Evolutionary conservation across 2,329 filamentous ascomycete genomes (phyloP).

Genomic region (Coniella lustricola): DNA sequence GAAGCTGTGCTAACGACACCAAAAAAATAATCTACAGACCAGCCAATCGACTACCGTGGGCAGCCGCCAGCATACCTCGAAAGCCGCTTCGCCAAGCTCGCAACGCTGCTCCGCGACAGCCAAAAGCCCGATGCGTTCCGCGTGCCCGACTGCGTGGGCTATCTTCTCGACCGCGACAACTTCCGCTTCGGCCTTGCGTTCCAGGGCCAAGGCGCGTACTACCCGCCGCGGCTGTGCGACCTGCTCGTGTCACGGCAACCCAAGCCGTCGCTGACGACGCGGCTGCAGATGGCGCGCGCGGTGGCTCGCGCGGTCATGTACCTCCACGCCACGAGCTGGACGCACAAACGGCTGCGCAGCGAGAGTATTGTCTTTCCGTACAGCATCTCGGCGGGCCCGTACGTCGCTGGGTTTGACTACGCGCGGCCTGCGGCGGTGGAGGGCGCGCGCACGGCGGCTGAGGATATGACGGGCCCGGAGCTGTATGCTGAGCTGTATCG

Average conservation of each 20-base stretch:
- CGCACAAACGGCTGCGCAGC: conserved; percentile 45
- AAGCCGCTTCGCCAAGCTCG: conserved; percentile 6
- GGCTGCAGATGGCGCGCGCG: conserved; percentile 2
- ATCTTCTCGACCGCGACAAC: neutral
- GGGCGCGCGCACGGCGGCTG: no score
- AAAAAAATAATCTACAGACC: no score
- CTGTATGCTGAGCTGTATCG: conserved; percentile 35
- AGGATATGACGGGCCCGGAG: conserved; percentile 30
- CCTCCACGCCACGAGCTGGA: conserved; percentile 45
- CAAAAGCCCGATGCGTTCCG: conserved; percentile 7
- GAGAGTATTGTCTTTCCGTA: conserved; percentile 42
- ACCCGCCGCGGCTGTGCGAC: neutral
- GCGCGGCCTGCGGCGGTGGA: conserved; percentile 28
- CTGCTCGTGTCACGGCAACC: neutral
- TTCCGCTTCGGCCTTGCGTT: conserved; percentile 8
- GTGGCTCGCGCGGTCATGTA: conserved; percentile 20
- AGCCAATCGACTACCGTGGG: neutral
- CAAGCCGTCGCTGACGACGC: conserved; percentile 4
- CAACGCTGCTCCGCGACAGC: conserved; percentile 1
- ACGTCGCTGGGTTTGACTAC: conserved; percentile 44
- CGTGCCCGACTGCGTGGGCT: conserved; percentile 2
- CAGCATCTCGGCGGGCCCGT: conserved; percentile 27
- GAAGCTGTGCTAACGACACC: no score
- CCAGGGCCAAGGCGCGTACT: neutral
- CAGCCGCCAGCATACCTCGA: neutral